Evolutionary conservation across 2,329 filamentous ascomycete species (phyloP), one percentile per base, ranked within the genome.

Genomic region (Penicillium sclerotiorum): DNA sequence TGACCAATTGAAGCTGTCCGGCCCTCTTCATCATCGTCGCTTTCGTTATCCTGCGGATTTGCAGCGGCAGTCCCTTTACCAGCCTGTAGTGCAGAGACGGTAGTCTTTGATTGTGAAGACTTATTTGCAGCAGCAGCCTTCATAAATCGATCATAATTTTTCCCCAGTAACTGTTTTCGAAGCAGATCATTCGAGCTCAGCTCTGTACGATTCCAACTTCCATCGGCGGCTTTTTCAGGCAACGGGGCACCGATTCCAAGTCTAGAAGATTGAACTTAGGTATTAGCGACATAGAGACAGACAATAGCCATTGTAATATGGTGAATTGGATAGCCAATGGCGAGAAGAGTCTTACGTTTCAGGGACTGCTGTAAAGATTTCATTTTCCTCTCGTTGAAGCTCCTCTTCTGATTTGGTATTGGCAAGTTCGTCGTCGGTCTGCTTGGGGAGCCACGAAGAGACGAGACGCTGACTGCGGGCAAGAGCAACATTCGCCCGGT

Each of bases 371-470:
- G 70, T 75, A 57, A 81, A 81, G 32, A 81, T 72, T 53, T 80
- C 78, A 58, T 80, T 72, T 52, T 84, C 81, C 40, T 82, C 78
- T 35, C 73, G 67, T 48, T 77, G 72, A 15, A 75, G 61, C 52
- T 80, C 73, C 48, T 75, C 69, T 28, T 74, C 66, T 17, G 74
- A 66, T 56, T 74, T 76, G 45, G 63, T 58, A 51, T 69, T 62
- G 45, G 65, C 57, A 41, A 64, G 56, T 40, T 75, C 72, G 18
- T 71, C 65, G n/a, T 65, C 49, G 5, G 73, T 64, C 49, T 69
- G 71, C n/a, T 77, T 66, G 11, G 79, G 79, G 23, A 85, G 75
- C 78, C 80, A 80, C 56, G 81, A 83, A 43, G 78, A 73, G 51
- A 85, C 70, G 15, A 82, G 68, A 27, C 75, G 75, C 56, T 82